These are phyloP conservation scores for Yamadazyma paraphyllophila DNA, from an alignment of 805 yeast genomes.

Conservation along the genomic window DNA sequence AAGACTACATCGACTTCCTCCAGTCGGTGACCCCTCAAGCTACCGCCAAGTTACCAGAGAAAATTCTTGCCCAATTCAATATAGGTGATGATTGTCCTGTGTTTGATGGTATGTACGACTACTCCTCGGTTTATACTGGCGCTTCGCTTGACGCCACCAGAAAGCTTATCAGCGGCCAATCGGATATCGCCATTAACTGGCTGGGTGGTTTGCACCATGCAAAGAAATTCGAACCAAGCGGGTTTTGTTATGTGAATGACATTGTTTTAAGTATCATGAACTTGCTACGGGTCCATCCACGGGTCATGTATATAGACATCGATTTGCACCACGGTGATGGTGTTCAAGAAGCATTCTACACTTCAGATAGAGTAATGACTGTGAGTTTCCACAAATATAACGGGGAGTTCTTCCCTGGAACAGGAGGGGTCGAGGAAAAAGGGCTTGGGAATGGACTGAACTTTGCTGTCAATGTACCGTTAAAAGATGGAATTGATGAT, in stretches of 20 bases:
- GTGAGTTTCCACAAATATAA: slow-evolving; percentile 90
- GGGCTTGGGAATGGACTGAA: slow-evolving; percentile 90
- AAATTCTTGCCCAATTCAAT: slow-evolving; percentile 66
- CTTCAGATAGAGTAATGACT: slow-evolving; percentile 95
- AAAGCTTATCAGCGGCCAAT: slow-evolving; percentile 77
- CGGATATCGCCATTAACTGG: slow-evolving; percentile 94
- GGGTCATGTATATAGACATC: slow-evolving; percentile 90
- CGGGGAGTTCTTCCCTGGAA: slow-evolving; percentile 96
- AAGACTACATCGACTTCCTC: slow-evolving; percentile 79
- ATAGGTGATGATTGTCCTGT: slow-evolving; percentile 95
- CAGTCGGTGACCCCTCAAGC: slow-evolving; percentile 76
- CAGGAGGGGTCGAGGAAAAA: slow-evolving; percentile 86
- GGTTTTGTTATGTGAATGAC: slow-evolving; percentile 94
- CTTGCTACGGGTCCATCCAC: slow-evolving; percentile 81
- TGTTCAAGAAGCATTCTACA: slow-evolving; percentile 94
- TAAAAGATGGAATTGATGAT: slow-evolving; percentile 94
- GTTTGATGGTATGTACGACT: slow-evolving; percentile 92
- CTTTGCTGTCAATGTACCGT: slow-evolving; percentile 86
- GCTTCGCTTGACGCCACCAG: slow-evolving; percentile 93
- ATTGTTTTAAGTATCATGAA: slow-evolving; percentile 87
- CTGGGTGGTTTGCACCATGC: slow-evolving; percentile 98
- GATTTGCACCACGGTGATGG: slow-evolving; percentile 98
- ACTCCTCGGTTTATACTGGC: slow-evolving; percentile 85
- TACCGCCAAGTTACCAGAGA: slow-evolving; percentile 54
- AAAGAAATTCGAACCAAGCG: slow-evolving; percentile 89